Base-by-base conservation (phyloP, 1,139 yeast genomes). In the Candida albicans region DNA sequence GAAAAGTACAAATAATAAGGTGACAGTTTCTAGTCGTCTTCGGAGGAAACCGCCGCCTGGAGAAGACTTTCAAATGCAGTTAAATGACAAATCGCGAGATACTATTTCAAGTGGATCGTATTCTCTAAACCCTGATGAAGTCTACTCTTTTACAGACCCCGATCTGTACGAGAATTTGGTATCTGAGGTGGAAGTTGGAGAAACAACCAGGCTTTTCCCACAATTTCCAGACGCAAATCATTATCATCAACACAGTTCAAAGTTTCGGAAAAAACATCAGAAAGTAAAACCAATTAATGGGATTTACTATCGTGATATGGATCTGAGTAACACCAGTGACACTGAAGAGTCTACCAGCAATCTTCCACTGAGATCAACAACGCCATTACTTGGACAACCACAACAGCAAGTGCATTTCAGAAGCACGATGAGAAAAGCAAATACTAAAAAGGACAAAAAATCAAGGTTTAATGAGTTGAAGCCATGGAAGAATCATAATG, bases 401-500 rank as follows among this genome's bases (percentile, higher is more conserved):
- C 36, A 47, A 6, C 62, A 58, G 39, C 62, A 67, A 0, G 75
- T 80, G 3, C 77, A 75, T 40, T 70, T 82, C 49, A 76, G 74
- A 51, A 79, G 87, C 1, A 86, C 96, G 2, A 78, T 88, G 83
- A 70, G 96, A 42, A 81, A 81, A 51, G 74, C 75, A 39, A 75
- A 73, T 52, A 68, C 64, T 44, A 54, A 64, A 40, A 67, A 64
- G 44, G 72, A 67, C 24, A 70, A 67, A 50, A 75, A 73, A 53
- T 65, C 71, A 35, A 61, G 65, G 18, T 91, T 93, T 61, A 86
- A 93, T 59, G 96, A 87, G 54, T 89, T 87, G 51, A 90, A 91
- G 61, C 98, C 98, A 0, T 93, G 99, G 98, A 93, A 91, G 56
- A 84, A 88, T 56, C 96, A 89, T 59, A 72, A 70, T 34, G 87